Percentiles rank a stretch among this genome's conserved stretches.
phyloP scores from a whole-genome alignment of 768 basidiomycete genomes.

The Pleurotus tuber-regium region DNA sequence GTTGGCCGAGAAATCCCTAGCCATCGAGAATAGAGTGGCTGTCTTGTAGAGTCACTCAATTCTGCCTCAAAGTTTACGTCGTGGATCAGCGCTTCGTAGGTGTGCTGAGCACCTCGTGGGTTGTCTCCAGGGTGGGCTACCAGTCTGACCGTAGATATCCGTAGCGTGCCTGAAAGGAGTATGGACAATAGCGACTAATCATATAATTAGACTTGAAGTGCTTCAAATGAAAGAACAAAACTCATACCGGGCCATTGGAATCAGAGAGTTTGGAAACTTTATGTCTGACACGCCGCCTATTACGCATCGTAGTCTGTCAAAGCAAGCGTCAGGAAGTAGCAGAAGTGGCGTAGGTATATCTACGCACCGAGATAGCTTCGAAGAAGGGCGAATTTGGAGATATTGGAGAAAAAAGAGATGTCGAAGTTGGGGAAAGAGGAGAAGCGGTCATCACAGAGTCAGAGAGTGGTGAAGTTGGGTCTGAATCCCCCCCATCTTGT shows the following conservation, averaged over 20 bases:
- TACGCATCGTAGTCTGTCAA: slow-evolving; percentile 45
- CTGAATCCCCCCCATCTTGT: background rate
- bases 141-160: slow-evolving; percentile 45
- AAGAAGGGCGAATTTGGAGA: slow-evolving; percentile 35
- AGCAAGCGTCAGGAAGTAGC: background rate
- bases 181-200: slow-evolving; percentile 45
- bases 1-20: slow-evolving; percentile 38
- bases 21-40: slow-evolving; percentile 47
- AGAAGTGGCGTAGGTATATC: background rate
- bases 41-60: slow-evolving; percentile 44
- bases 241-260: slow-evolving; percentile 33
- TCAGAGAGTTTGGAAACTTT: slow-evolving; percentile 39
- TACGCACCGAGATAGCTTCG: slow-evolving; percentile 41
- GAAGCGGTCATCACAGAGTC: slow-evolving; percentile 5
- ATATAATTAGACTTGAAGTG: background rate
- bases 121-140: slow-evolving; percentile 32
- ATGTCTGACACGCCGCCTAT: slow-evolving; percentile 36
- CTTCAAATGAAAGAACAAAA: slow-evolving; percentile 2
- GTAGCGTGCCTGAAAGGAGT: slow-evolving; percentile 40
- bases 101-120: slow-evolving; percentile 19
- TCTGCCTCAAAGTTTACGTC: slow-evolving; percentile 38
- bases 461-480: background rate
- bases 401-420: slow-evolving; percentile 15
- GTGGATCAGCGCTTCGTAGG: slow-evolving; percentile 43
- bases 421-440: slow-evolving; percentile 21